Evolutionary conservation across 495 filamentous ascomycete genomes (phyloP).

Genomic region (Wilcoxina mikolae): DNA sequence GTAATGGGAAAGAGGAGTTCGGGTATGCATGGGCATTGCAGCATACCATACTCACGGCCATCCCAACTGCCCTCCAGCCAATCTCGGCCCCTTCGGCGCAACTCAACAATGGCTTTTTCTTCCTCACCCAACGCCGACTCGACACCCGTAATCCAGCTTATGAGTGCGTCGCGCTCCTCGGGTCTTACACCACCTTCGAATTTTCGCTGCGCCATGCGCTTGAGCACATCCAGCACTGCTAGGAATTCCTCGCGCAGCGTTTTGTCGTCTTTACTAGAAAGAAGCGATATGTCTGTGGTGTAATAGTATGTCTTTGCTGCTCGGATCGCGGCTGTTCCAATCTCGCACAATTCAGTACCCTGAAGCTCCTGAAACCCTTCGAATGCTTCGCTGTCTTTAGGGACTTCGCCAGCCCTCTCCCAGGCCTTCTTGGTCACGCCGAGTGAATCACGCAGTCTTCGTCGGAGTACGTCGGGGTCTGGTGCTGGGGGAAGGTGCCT

Average conservation of each 20-base stretch:
- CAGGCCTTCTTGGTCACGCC: conserved; percentile 51
- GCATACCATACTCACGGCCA: conserved; percentile 43
- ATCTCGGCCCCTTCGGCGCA: conserved; percentile 45
- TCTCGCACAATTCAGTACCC: conserved; percentile 78
- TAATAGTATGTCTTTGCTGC: conserved; percentile 87
- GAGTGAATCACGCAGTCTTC: conserved; percentile 55
- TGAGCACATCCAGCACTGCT: conserved; percentile 72
- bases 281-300: conserved; percentile 27
- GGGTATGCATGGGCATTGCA: neutral
- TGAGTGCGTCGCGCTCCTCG: conserved; percentile 57
- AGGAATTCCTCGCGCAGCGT: conserved; percentile 50
- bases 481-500: conserved; percentile 80
- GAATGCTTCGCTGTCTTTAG: conserved; percentile 25
- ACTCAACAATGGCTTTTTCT: conserved; percentile 57
- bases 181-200: conserved; percentile 69
- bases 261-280: conserved; percentile 25
- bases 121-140: conserved; percentile 63
- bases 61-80: conserved; percentile 77
- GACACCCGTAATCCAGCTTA: conserved; percentile 61
- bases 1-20: neutral
- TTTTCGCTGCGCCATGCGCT: conserved; percentile 72
- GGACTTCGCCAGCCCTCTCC: conserved; percentile 29
- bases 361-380: conserved; percentile 71
- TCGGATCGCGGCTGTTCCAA: conserved; percentile 82
- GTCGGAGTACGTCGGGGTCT: conserved; percentile 57